These are phyloP conservation scores for Fagopyrum esculentum DNA, from an alignment of 148 eudicot genomes.

Conservation along the genomic window DNA sequence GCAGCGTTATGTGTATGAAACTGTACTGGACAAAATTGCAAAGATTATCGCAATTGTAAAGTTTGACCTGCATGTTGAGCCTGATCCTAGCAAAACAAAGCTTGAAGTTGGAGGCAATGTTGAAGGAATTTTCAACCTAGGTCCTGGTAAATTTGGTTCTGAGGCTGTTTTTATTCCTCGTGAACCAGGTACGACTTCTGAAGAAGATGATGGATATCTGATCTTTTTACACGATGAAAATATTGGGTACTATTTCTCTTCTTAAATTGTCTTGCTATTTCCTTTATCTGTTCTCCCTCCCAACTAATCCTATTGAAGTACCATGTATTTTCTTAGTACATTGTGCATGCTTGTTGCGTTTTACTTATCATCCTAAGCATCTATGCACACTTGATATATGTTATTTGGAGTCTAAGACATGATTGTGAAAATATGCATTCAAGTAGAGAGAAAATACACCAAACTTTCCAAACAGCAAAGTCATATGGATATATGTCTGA, in stretches of 20 bases:
- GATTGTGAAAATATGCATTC: background rate
- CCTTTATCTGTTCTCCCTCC: background rate
- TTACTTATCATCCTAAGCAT: background rate
- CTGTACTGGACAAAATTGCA: conserved; percentile 62
- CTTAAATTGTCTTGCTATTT: conserved; percentile 1
- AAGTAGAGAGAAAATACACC: background rate
- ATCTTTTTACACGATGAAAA: conserved; percentile 87
- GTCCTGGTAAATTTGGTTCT: conserved; percentile 84
- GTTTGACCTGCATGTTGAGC: conserved; percentile 87
- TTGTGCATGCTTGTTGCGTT: background rate
- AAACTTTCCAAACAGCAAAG: background rate
- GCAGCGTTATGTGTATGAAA: conserved; percentile 81
- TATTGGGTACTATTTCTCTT: conserved; percentile 44
- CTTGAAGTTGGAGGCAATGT: conserved; percentile 86
- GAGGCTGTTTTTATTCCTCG: conserved; percentile 89
- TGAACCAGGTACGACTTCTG: conserved; percentile 47
- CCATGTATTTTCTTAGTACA: background rate
- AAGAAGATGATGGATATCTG: conserved; percentile 96
- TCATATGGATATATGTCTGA: background rate
- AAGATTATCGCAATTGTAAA: conserved; percentile 76
- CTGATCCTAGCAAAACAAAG: conserved; percentile 54
- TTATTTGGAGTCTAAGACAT: background rate
- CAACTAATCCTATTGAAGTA: conserved; percentile 2
- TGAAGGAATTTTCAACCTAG: conserved; percentile 73
- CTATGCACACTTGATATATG: background rate